These are phyloP conservation scores for Phialophora expanda DNA, from an alignment of 2,329 filamentous ascomycete genomes.

Conservation along the genomic window DNA sequence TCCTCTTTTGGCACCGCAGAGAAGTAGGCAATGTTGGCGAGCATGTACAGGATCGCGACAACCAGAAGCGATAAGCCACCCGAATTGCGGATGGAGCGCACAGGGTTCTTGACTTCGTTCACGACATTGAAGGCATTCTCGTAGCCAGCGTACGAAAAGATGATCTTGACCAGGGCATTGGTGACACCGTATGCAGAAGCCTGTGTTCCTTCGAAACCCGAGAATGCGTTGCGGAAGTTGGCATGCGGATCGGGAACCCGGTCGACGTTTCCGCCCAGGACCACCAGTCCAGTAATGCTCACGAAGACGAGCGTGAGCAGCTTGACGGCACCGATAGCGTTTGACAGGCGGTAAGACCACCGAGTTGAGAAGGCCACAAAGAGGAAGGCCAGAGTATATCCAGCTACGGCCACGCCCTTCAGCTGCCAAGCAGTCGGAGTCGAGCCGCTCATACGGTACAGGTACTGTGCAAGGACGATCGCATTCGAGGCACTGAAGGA, in stretches of 20 bases:
- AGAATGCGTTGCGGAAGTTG: conserved; percentile 63
- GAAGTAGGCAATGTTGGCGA: conserved; percentile 68
- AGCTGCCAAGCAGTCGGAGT: conserved; percentile 65
- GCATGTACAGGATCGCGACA: conserved; percentile 61
- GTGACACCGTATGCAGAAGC: conserved; percentile 58
- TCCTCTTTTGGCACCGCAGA: conserved; percentile 60
- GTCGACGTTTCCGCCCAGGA: conserved; percentile 60
- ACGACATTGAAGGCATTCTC: conserved; percentile 67
- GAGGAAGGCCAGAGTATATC: conserved; percentile 62
- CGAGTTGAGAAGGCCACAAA: conserved; percentile 61
- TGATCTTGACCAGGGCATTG: conserved; percentile 64
- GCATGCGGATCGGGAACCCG: conserved; percentile 55
- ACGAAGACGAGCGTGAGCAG: conserved; percentile 68
- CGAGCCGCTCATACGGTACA: conserved; percentile 62
- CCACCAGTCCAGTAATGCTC: conserved; percentile 65
- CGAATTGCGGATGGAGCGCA: conserved; percentile 59
- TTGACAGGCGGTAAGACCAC: conserved; percentile 61
- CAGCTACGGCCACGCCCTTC: conserved; percentile 69
- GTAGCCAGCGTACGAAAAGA: conserved; percentile 64
- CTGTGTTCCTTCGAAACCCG: conserved; percentile 44
- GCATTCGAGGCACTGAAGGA: conserved; percentile 71
- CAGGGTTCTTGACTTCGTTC: conserved; percentile 64
- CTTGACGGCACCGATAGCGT: conserved; percentile 65
- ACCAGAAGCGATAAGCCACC: conserved; percentile 58
- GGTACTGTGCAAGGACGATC: conserved; percentile 67